These are phyloP conservation scores for Hyphopichia fennica DNA, from an alignment of 1,139 yeast species.

Conservation along the genomic window DNA sequence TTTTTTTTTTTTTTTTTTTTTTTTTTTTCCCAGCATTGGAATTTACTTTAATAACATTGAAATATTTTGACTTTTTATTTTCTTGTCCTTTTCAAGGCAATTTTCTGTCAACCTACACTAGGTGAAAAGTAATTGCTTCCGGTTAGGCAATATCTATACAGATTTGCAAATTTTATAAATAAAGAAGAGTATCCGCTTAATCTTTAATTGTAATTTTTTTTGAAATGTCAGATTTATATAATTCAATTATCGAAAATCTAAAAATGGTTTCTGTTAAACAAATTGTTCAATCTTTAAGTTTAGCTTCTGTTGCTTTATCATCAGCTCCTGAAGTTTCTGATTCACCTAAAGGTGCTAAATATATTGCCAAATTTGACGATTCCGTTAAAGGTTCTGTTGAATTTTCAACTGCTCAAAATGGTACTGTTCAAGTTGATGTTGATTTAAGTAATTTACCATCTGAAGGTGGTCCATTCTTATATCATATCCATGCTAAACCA, in stretches of 20 bases:
- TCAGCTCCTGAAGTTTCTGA: constrained; percentile 27
- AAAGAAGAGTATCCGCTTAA: too few relatives aligned
- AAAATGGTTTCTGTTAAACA: constrained; percentile 7
- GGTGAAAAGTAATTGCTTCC: too few relatives aligned
- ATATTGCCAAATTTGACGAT: constrained; percentile 22
- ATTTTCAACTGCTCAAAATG: constrained; percentile 31
- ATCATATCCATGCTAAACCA: constrained; percentile 40
- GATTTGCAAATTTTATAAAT: too few relatives aligned
- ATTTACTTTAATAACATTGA: too few relatives aligned
- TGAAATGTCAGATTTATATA: too few relatives aligned
- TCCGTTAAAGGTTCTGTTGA: constrained; percentile 28
- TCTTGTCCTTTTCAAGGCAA: too few relatives aligned
- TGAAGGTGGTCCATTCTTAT: constrained; percentile 41
- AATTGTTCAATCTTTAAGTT: constrained; percentile 7
- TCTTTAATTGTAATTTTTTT: too few relatives aligned
- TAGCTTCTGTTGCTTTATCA: constrained; percentile 14
- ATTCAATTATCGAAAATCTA: neutral
- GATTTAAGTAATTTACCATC: constrained; percentile 35
- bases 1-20: too few relatives aligned
- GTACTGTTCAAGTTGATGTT: constrained; percentile 32
- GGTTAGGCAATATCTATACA: too few relatives aligned
- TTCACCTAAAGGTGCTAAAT: constrained; percentile 22
- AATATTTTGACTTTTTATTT: too few relatives aligned
- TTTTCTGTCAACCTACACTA: too few relatives aligned
- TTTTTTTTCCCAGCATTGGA: too few relatives aligned